Conservation (phyloP, 306 rosid genomes). For the Begonia peltatifolia region DNA sequence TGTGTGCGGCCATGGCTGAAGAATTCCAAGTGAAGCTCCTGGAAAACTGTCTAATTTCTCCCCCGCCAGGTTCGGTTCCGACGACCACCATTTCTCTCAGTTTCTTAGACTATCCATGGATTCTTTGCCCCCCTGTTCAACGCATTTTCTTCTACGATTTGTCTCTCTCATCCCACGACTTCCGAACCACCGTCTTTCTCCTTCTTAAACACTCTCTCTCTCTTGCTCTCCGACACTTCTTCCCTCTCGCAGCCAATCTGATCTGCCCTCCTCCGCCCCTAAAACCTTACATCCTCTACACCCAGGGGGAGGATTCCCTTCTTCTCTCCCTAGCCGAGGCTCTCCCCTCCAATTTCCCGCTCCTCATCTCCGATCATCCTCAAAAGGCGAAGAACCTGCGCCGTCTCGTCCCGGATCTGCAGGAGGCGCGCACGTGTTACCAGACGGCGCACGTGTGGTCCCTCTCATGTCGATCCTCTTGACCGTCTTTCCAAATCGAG, state of each 20-base stretch:
- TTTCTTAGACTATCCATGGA: constrained; percentile 20
- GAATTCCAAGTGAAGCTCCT: neutral
- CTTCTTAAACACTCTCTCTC: constrained; percentile 21
- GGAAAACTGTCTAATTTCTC: constrained; percentile 2
- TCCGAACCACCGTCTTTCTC: constrained; percentile 12
- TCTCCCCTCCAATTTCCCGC: constrained; percentile 4
- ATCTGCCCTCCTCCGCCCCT: constrained; percentile 13
- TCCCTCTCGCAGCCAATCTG: constrained; percentile 13
- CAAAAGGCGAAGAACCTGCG: neutral
- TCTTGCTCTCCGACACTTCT: constrained; percentile 18
- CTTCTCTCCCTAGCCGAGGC: constrained; percentile 11
- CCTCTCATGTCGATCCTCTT: constrained; percentile 18
- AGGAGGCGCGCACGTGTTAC: neutral
- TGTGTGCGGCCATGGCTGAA: neutral
- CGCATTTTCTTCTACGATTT: constrained; percentile 22
- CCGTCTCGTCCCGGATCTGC: constrained; percentile 13
- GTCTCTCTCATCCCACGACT: constrained; percentile 11
- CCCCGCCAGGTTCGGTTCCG: constrained; percentile 15
- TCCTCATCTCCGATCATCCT: constrained; percentile 4
- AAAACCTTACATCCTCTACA: constrained; percentile 11
- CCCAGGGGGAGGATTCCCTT: constrained; percentile 5
- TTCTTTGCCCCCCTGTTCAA: constrained; percentile 3
- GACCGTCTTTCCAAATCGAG: constrained; percentile 10
- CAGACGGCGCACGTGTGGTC: constrained; percentile 1
- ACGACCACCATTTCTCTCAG: constrained; percentile 20